Percentiles rank a stretch among this genome's conserved stretches.
Conservation (phyloP, 768 basidiomycete species). For the Termitomyces sp. region DNA sequence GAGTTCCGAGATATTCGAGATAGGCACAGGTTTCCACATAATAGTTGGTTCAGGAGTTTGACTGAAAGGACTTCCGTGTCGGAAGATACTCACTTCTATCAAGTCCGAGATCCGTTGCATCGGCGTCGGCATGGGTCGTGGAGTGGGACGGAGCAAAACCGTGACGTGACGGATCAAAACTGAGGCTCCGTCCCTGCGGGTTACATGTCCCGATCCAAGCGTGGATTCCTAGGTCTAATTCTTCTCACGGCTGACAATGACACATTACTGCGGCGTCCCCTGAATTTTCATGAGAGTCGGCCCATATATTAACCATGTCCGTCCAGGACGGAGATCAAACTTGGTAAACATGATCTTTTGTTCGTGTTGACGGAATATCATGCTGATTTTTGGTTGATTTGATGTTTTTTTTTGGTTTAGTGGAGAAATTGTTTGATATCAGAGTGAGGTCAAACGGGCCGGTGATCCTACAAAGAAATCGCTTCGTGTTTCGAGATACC, state of each 20-base stretch:
- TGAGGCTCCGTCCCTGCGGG: not conserved
- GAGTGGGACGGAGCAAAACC: not conserved
- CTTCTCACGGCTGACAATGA: not conserved
- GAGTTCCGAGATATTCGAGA: not conserved
- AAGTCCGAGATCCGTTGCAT: not conserved
- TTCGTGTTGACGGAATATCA: not conserved
- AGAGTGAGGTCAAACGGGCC: not conserved
- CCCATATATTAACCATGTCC: not conserved
- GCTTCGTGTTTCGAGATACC: not conserved
- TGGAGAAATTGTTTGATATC: not conserved
- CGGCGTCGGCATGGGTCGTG: not conserved
- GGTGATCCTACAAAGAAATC: not conserved
- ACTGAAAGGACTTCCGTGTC: not conserved
- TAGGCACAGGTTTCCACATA: not conserved
- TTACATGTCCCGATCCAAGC: not conserved
- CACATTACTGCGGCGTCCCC: not conserved
- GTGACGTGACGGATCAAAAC: not conserved
- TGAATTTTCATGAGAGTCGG: not conserved
- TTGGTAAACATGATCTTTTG: not conserved
- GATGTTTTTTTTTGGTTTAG: not conserved
- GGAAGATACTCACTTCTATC: not conserved
- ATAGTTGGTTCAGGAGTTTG: not conserved
- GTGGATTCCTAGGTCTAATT: not conserved
- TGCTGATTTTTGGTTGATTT: not conserved
- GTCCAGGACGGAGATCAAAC: not conserved